Conservation (phyloP, 768 basidiomycete species). For the Calvatia gigantea region DNA sequence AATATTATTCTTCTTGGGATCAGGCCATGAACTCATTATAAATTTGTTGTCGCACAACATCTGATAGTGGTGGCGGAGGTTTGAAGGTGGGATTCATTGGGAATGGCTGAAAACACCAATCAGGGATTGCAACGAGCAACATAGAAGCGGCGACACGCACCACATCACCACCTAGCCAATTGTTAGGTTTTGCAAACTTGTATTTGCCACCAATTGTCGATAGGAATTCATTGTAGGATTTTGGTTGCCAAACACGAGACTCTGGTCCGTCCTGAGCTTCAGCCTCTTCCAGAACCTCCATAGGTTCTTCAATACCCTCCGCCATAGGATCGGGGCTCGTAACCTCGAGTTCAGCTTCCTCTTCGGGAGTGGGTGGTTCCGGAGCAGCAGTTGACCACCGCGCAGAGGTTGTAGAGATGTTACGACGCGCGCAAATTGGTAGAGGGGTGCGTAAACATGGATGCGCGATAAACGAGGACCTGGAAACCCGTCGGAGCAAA, state of each 20-base stretch:
- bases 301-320: slow-evolving; percentile 14
- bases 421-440: slow-evolving; percentile 21
- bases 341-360: slow-evolving; percentile 19
- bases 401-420: slow-evolving; percentile 22
- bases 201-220: slow-evolving; percentile 37
- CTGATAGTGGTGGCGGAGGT: slow-evolving; percentile 74
- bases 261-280: background rate
- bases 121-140: slow-evolving; percentile 5
- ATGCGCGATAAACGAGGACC: slow-evolving; percentile 20
- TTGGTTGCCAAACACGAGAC: slow-evolving; percentile 14
- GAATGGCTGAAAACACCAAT: slow-evolving; percentile 60
- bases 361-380: slow-evolving; percentile 23
- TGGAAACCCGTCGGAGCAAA: slow-evolving; percentile 27
- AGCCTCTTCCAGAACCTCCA: slow-evolving; percentile 12
- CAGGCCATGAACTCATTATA: slow-evolving; percentile 57
- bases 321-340: slow-evolving; percentile 6
- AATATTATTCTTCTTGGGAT: slow-evolving; percentile 53
- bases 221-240: slow-evolving; percentile 39
- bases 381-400: slow-evolving; percentile 20
- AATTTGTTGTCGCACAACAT: slow-evolving; percentile 51
- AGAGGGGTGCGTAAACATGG: slow-evolving; percentile 25
- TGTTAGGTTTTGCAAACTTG: slow-evolving; percentile 43
- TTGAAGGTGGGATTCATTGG: slow-evolving; percentile 82
- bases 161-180: slow-evolving; percentile 59
- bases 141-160: slow-evolving; percentile 35